Evolutionary conservation across 352 stramenopile species (phyloP).

Genomic region (Pythium phragmitis): DNA sequence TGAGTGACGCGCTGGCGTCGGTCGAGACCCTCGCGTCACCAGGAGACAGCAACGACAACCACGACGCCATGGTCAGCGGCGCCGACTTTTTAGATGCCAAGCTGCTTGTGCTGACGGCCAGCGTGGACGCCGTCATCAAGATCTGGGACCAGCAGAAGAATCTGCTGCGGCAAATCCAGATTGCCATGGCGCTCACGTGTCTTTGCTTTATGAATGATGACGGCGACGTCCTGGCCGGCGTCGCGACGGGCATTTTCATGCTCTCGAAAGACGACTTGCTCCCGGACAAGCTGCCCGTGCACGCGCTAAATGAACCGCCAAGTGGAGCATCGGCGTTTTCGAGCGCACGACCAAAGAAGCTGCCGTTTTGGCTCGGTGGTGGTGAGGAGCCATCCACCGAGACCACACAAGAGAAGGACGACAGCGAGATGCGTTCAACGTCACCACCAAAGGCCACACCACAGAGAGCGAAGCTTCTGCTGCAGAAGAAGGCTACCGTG

Average conservation of each 20-base stretch:
- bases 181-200: conserved; percentile 57
- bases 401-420: not conserved
- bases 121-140: conserved; percentile 71
- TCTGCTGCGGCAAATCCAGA: conserved; percentile 53
- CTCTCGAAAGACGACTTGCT: conserved; percentile 59
- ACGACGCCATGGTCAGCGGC: conserved; percentile 57
- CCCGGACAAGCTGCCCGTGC: conserved; percentile 41
- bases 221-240: conserved; percentile 56
- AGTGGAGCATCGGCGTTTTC: not conserved
- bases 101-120: conserved; percentile 50
- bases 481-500: conserved; percentile 8
- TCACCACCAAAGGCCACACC: not conserved
- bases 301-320: not conserved
- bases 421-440: not conserved
- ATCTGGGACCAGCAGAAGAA: conserved; percentile 66
- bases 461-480: not conserved
- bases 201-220: conserved; percentile 68
- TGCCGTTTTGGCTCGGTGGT: conserved; percentile 18
- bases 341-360: conserved; percentile 7
- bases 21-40: conserved; percentile 35
- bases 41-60: conserved; percentile 40
- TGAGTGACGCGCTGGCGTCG: conserved; percentile 32
- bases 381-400: not conserved
- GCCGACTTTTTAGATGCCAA: conserved; percentile 67
- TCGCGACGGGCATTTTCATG: conserved; percentile 55